Percentiles rank a stretch among this genome's conserved stretches.
Conservation (phyloP, 305 asterid genomes). For the Fraxinus xanthoxyloides region DNA sequence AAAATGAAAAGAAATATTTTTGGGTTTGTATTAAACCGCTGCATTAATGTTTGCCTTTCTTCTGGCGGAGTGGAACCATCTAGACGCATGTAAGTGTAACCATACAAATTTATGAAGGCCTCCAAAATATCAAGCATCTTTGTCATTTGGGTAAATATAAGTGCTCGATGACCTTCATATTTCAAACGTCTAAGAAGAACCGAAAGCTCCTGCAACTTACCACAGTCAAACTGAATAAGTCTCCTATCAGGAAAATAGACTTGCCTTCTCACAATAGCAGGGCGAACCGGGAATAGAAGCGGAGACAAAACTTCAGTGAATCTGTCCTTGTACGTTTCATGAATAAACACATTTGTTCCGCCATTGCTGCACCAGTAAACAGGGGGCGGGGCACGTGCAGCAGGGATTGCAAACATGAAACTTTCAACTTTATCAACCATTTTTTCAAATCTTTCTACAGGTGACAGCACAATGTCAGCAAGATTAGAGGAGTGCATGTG, state of each 20-base stretch:
- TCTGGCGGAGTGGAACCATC: conserved; percentile 99
- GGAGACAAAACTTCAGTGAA: conserved; percentile 65
- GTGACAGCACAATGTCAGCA: conserved; percentile 76
- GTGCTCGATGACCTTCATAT: conserved; percentile 94
- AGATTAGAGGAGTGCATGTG: conserved; percentile 67
- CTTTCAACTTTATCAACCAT: conserved; percentile 80
- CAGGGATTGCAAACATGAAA: conserved; percentile 99
- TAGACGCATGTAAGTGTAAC: conserved; percentile 96
- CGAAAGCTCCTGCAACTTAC: conserved; percentile 96
- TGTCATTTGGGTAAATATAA: conserved; percentile 98
- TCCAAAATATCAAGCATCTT: conserved; percentile 99
- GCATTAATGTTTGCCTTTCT: conserved; percentile 98
- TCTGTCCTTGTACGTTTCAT: conserved; percentile 51
- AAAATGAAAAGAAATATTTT: conserved; percentile 89
- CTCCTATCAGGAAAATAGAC: conserved; percentile 99
- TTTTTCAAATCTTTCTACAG: conserved; percentile 77
- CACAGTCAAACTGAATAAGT: conserved; percentile 96
- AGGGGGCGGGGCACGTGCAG: conserved; percentile 98
- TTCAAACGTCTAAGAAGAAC: conserved; percentile 82
- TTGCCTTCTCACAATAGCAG: conserved; percentile 97
- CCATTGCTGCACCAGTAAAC: conserved; percentile 90
- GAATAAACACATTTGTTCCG: conserved; percentile 62
- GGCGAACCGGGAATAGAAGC: conserved; percentile 82
- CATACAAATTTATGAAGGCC: conserved; percentile 92
- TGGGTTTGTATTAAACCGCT: conserved; percentile 92